Conservation (phyloP, 2,329 filamentous ascomycete species). For the Ceratocystis albifundus region DNA sequence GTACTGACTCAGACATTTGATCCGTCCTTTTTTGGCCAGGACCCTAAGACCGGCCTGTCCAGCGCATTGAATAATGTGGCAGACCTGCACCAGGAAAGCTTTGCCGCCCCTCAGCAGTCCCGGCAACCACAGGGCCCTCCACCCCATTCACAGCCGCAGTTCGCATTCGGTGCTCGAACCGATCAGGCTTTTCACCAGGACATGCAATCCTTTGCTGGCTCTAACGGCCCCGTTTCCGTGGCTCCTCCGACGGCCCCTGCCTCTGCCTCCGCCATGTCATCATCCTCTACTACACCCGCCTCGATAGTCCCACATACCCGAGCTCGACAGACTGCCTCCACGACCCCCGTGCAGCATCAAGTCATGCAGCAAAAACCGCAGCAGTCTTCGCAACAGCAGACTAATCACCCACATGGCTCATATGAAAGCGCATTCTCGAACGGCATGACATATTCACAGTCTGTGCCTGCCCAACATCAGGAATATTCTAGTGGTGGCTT, state of each 20-base stretch:
- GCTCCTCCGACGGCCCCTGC: neutral
- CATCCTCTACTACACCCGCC: neutral
- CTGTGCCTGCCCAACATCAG: neutral
- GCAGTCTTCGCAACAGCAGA: neutral
- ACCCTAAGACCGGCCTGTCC: slow-evolving; percentile 14
- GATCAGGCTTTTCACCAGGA: slow-evolving; percentile 5
- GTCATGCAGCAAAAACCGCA: slow-evolving; percentile 11
- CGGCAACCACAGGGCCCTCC: too few species aligned
- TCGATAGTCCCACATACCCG: neutral
- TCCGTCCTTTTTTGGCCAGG: slow-evolving; percentile 14
- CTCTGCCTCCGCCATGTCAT: neutral
- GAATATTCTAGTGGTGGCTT: slow-evolving; percentile 11
- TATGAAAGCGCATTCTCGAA: slow-evolving; percentile 5
- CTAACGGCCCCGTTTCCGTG: neutral
- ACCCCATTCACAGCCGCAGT: neutral
- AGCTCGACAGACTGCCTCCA: neutral
- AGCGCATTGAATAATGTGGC: slow-evolving; percentile 15
- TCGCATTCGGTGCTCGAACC: slow-evolving; percentile 6
- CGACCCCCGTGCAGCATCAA: slow-evolving; percentile 16
- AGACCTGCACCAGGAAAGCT: slow-evolving; percentile 15
- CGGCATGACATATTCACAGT: slow-evolving; percentile 5
- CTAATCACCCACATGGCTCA: neutral
- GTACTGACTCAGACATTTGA: slow-evolving; percentile 14
- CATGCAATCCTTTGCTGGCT: slow-evolving; percentile 13
- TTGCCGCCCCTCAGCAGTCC: slow-evolving; percentile 5